Evolutionary conservation across 2,329 filamentous ascomycete species (phyloP).

Genomic region (Fusarium ramigenum): DNA sequence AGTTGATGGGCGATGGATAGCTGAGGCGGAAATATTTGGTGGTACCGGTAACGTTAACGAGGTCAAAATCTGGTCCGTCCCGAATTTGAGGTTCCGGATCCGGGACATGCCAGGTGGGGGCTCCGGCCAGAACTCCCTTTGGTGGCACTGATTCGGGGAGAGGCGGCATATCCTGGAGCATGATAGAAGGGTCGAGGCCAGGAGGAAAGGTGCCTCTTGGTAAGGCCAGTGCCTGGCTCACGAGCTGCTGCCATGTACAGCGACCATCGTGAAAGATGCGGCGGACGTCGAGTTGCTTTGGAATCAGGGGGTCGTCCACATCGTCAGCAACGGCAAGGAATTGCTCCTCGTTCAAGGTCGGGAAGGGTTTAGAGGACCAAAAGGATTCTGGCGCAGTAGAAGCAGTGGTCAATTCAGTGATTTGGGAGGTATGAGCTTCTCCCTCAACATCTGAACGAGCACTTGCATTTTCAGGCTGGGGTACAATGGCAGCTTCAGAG

Average conservation of each 20-base stretch:
- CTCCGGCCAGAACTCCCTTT: constrained; percentile 38
- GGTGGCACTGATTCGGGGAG: constrained; percentile 35
- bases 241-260: constrained; percentile 37
- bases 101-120: constrained; percentile 39
- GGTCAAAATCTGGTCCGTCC: constrained; percentile 26
- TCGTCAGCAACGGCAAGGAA: constrained; percentile 26
- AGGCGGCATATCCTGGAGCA: constrained; percentile 41
- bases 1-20: constrained; percentile 36
- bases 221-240: constrained; percentile 27
- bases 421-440: constrained; percentile 8
- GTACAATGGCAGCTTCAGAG: constrained; percentile 34
- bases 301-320: constrained; percentile 37
- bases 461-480: constrained; percentile 34
- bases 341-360: constrained; percentile 14
- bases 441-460: constrained; percentile 21
- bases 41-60: constrained; percentile 35
- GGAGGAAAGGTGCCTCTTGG: constrained; percentile 35
- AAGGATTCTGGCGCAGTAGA: constrained; percentile 20
- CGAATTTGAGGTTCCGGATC: constrained; percentile 30
- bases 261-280: constrained; percentile 35
- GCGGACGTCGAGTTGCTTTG: constrained; percentile 30
- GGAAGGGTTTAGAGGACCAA: constrained; percentile 1
- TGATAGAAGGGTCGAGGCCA: constrained; percentile 36
- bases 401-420: constrained; percentile 20
- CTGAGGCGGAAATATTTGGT: constrained; percentile 43